These are phyloP conservation scores for Phytophthora capsici DNA, from an alignment of 352 stramenopile genomes.

Conservation along the genomic window DNA sequence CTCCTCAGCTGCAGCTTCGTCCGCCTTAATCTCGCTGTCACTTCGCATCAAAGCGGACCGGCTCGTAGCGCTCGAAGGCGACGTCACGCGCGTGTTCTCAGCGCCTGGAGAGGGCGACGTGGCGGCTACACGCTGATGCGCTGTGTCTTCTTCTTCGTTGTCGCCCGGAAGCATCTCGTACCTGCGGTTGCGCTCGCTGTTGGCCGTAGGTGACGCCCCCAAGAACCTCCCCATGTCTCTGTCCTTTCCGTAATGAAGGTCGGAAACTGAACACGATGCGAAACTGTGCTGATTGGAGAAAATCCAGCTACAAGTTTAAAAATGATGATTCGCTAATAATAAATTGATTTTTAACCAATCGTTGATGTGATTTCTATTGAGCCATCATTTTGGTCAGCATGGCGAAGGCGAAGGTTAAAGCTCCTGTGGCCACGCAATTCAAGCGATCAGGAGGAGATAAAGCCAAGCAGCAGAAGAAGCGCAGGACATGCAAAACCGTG, in stretches of 20 bases:
- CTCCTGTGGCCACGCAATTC: conserved; percentile 33
- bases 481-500: conserved; percentile 18
- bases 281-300: conserved; percentile 16
- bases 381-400: conserved; percentile 10
- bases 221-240: conserved; percentile 61
- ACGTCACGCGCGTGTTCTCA: conserved; percentile 8
- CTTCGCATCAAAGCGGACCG: conserved; percentile 40
- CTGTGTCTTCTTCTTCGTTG: conserved; percentile 38
- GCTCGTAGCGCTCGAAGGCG: conserved; percentile 16
- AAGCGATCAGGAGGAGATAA: conserved; percentile 15
- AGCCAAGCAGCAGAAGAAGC: conserved; percentile 24
- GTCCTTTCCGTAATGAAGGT: conserved; percentile 22
- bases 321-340: neutral
- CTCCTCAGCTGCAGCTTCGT: conserved; percentile 30
- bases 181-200: conserved; percentile 48
- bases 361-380: neutral
- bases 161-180: conserved; percentile 64
- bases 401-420: conserved; percentile 33
- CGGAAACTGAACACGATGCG: conserved; percentile 28
- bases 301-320: conserved; percentile 10
- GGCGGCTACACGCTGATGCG: conserved; percentile 1
- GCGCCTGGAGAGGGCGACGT: neutral
- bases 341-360: conserved; percentile 11
- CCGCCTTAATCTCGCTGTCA: conserved; percentile 29
- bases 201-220: conserved; percentile 40